Evolutionary conservation across 148 eudicot species (phyloP), one percentile per base, ranked within the genome.

Genomic region (Rhododendron williamsianum): DNA sequence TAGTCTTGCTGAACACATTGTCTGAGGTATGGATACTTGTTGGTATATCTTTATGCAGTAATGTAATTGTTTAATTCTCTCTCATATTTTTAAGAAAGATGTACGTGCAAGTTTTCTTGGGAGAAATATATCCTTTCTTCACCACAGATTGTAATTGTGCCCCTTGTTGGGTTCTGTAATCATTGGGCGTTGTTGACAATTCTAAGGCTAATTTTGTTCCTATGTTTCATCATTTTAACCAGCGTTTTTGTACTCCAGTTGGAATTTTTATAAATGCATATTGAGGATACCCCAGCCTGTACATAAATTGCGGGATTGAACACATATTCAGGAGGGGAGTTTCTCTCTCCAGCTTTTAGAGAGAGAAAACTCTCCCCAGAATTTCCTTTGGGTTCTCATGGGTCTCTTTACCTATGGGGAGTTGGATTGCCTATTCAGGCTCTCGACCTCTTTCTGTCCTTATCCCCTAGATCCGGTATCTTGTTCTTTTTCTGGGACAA

Each of bases 1-100:
- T 65, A 91, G 94, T 84, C 93, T 95, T 89, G 97, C 96, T 0
- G 87, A 89, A 85, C 92, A 92, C 82, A 89, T 93, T 76, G 94
- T 92, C 13, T 93, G 89, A 90, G 84, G 83, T 81, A 30, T 49
- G 78, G 36, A 11, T 12, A 12, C 49, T 51, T n/a, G 45, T 45
- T 78, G 35, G 38, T 2, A 0, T 25, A 25, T 63, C 30, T 9
- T 60, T 6, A 60, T 63, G 71, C 30, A 63, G 71, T 3, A 63
- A 23, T 63, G 13, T 25, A 23, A 65, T 65, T 3, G 33, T 25
- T 67, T 25, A 67, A n/a, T 67, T 10, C 6, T 25, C 73, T 65
- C 33, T 25, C 35, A 10, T 3, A 25, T 67, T 67, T 10, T 67
- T 67, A 10, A 67, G 73, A 3, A 67, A 25, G 73, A 25, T 15